These are phyloP conservation scores for Dendrocalamus sinicus DNA, from an alignment of 176 grass and related monocot genomes.

Conservation along the genomic window DNA sequence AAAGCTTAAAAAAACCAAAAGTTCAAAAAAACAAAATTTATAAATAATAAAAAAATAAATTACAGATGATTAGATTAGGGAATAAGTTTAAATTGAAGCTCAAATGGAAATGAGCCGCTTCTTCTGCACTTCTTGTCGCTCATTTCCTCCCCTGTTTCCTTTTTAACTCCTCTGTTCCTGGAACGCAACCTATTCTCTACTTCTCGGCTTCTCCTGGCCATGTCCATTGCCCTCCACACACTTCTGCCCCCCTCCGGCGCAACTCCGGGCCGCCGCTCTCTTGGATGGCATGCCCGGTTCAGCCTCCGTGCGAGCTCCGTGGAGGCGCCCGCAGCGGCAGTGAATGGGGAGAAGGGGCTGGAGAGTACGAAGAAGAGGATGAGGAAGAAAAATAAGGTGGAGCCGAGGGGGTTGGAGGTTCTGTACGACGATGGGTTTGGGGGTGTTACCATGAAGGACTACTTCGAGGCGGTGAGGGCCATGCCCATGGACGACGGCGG, in stretches of 20 bases:
- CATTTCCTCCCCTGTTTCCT: no score
- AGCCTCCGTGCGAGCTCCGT: neutral
- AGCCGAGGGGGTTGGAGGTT: constrained; percentile 33
- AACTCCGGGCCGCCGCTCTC: neutral
- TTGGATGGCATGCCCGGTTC: neutral
- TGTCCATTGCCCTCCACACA: constrained; percentile 1
- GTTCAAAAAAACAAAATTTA: no score
- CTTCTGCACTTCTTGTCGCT: no score
- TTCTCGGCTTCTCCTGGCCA: neutral
- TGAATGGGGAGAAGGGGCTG: neutral
- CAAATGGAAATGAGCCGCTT: no score
- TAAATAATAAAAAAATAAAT: no score
- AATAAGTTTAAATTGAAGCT: no score
- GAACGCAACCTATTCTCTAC: no score
- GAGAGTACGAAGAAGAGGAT: neutral
- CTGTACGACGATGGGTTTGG: constrained; percentile 94
- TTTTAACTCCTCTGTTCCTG: no score
- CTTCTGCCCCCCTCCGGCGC: neutral
- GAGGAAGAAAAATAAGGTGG: neutral
- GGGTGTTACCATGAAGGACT: constrained; percentile 69
- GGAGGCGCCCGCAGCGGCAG: neutral
- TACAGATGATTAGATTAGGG: no score
- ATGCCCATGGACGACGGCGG: constrained; percentile 64
- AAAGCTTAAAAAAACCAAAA: no score
- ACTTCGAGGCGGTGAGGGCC: constrained; percentile 69